Evolutionary conservation across 2,329 filamentous ascomycete species (phyloP), one percentile per base, ranked within the genome.

Genomic region (Fusarium euwallaceae): DNA sequence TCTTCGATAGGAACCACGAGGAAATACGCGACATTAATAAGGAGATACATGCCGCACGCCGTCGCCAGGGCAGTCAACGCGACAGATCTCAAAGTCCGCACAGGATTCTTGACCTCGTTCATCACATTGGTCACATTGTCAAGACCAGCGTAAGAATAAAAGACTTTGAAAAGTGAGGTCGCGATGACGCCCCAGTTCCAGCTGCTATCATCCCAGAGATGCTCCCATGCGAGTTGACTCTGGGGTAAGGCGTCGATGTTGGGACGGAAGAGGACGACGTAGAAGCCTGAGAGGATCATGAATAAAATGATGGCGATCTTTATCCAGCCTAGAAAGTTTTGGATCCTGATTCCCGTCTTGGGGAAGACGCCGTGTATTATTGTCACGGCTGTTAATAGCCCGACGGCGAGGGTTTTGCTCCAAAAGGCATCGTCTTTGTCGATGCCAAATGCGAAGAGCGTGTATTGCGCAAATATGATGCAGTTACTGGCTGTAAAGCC

Each of bases 401-500:
- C 87, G 0, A 90, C 85, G 0, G 90, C 91, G 9, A 94, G 83
- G 0, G 83, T 77, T 76, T 92, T 92, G 17, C 88, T 85, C 29
- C 87, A 80, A 14, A 85, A 73, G 56, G 90, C 88, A 1, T 84
- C 86, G 0, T 88, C 85, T 39, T 89, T 81, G 51, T 88, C 82
- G 6, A 87, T 75, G 3, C 86, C 87, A 16, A 90, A 82, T 0
- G 90, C 90, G 73, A 92, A 92, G 1, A 92, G 82, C 0, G 88
- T 84, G 70, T 93, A 93, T 72, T 92, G 89, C 62, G 90, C 90
- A 73, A 93, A 93, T 0, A 93, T 87, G 62, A 94, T 89, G 78
- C 91, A 92, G 78, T 93, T 94, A 76, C 90, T 92, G 0, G 91
- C 91, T 0, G 92, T 93, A 66, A 93, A 93, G 0, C 91, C 90